Evolutionary conservation across 2,329 filamentous ascomycete genomes (phyloP).

Genomic region (Pseudocercospora eumusae): DNA sequence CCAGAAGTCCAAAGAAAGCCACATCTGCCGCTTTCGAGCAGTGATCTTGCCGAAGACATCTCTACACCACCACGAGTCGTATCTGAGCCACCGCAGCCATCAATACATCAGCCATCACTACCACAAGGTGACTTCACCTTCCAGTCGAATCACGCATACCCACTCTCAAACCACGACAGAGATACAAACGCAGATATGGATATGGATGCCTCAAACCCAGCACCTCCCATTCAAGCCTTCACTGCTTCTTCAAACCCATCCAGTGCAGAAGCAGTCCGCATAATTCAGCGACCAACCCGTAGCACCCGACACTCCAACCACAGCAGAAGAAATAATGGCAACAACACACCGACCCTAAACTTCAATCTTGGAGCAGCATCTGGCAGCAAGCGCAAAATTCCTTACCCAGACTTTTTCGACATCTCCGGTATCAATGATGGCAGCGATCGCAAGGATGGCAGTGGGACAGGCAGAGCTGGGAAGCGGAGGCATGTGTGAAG

Average conservation of each 20-base stretch:
- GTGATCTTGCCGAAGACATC: conserved; percentile 30
- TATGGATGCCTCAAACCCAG: conserved; percentile 39
- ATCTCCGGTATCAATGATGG: conserved; percentile 59
- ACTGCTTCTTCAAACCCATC: conserved; percentile 47
- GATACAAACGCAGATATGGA: conserved; percentile 63
- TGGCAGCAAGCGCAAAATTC: conserved; percentile 71
- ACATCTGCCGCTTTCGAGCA: conserved; percentile 25
- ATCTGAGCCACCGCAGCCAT: conserved; percentile 31
- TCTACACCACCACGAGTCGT: conserved; percentile 26
- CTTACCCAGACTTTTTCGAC: conserved; percentile 75
- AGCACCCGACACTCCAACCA: conserved; percentile 28
- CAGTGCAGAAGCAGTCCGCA: conserved; percentile 36
- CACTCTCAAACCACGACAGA: conserved; percentile 46
- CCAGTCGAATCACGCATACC: conserved; percentile 63
- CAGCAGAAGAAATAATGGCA: conserved; percentile 38
- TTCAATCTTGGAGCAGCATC: conserved; percentile 61
- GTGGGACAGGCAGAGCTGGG: conserved; percentile 34
- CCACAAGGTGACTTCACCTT: conserved; percentile 68
- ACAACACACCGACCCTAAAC: conserved; percentile 40
- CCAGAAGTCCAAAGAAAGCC: conserved; percentile 37
- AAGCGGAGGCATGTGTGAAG: conserved; percentile 41
- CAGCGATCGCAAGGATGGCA: conserved; percentile 30
- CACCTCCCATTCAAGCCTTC: conserved; percentile 35
- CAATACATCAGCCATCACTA: conserved; percentile 16
- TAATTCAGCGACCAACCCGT: conserved; percentile 29